Percentiles rank a stretch among this genome's conserved stretches.
phyloP scores from a whole-genome alignment of 768 basidiomycete species.

The Suillus hirtellus region DNA sequence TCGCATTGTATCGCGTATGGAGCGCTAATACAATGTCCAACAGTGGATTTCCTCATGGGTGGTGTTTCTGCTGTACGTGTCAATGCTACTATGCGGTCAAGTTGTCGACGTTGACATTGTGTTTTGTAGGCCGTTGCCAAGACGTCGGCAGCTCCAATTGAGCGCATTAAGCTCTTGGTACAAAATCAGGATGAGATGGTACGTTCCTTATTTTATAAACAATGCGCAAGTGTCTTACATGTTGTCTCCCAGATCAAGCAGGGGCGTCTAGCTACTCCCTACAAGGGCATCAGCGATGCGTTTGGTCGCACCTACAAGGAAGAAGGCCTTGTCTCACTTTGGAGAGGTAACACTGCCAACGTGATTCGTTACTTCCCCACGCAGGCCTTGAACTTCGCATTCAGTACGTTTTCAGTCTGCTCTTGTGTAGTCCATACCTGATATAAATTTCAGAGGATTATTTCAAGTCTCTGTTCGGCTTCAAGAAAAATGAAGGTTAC shows the following conservation, averaged over 20 bases:
- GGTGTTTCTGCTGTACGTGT: conserved; percentile 85
- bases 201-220: conserved; percentile 18
- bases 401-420: conserved; percentile 66
- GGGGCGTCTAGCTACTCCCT: conserved; percentile 93
- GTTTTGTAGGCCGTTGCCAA: conserved; percentile 87
- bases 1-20: conserved; percentile 15
- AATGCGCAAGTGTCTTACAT: not conserved
- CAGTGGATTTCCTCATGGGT: conserved; percentile 95
- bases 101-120: conserved; percentile 21
- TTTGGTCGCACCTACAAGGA: conserved; percentile 90
- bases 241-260: conserved; percentile 82
- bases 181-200: conserved; percentile 99
- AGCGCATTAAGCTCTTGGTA: conserved; percentile 98
- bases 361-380: conserved; percentile 99
- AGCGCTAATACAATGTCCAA: conserved; percentile 34
- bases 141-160: conserved; percentile 98
- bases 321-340: conserved; percentile 93
- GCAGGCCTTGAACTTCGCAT: conserved; percentile 99
- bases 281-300: conserved; percentile 95
- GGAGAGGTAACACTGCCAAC: conserved; percentile 99
- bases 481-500: conserved; percentile 98
- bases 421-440: not conserved
- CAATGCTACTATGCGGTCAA: not conserved
- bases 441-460: conserved; percentile 68
- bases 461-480: conserved; percentile 98